Evolutionary conservation across 352 stramenopile species (phyloP).

Genomic region (Phytophthora pini): DNA sequence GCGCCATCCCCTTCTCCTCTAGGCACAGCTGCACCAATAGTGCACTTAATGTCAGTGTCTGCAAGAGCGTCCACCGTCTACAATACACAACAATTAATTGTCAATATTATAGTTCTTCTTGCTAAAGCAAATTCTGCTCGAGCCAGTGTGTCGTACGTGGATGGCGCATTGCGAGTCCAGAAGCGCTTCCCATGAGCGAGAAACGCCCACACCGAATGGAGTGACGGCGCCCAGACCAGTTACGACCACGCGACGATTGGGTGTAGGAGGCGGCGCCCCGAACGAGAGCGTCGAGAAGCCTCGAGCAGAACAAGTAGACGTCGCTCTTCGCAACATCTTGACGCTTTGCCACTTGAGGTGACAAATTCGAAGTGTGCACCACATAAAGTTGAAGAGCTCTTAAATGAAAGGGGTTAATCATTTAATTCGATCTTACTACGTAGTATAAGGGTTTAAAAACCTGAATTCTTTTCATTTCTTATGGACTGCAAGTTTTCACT

Average conservation of each 20-base stretch:
- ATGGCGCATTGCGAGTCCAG: constrained; percentile 84
- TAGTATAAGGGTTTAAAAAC: too few species aligned
- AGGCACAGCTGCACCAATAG: constrained; percentile 77
- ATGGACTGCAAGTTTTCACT: too few species aligned
- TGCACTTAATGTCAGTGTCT: constrained; percentile 68
- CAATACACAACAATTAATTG: constrained; percentile 6
- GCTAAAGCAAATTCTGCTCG: background rate
- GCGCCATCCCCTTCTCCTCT: constrained; percentile 53
- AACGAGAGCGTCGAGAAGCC: constrained; percentile 76
- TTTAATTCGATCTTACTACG: background rate
- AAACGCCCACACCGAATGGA: constrained; percentile 88
- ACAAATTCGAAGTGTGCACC: constrained; percentile 7
- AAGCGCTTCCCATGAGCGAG: constrained; percentile 84
- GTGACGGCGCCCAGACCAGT: constrained; percentile 93
- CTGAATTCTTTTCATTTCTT: background rate
- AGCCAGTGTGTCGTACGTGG: constrained; percentile 36
- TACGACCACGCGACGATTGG: constrained; percentile 89
- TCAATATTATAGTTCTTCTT: background rate
- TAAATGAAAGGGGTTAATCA: background rate
- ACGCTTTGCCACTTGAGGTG: background rate
- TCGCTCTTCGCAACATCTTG: constrained; percentile 24
- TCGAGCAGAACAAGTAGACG: constrained; percentile 29
- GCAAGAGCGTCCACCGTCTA: constrained; percentile 64
- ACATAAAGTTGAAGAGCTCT: constrained; percentile 12
- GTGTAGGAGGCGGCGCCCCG: constrained; percentile 53